Percentiles rank a stretch among this genome's conserved stretches.
Conservation (phyloP, 163 green algal species). For the Chloromonas sp. region DNA sequence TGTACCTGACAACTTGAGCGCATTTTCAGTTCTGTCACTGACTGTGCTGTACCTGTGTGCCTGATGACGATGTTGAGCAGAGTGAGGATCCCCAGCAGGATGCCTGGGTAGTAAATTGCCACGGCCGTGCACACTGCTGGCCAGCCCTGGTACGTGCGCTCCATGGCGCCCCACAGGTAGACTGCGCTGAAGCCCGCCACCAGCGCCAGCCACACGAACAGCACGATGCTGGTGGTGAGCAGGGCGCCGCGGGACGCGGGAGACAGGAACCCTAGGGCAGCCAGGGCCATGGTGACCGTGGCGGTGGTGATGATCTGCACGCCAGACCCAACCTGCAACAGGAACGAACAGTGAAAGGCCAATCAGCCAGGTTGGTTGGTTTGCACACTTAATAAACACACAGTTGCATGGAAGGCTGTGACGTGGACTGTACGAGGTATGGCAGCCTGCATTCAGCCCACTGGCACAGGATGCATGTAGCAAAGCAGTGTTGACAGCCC, state of each 20-base stretch:
- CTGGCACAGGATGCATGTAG: too few species aligned
- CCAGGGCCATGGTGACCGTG: slow-evolving; percentile 82
- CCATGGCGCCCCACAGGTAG: slow-evolving; percentile 45
- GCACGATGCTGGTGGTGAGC: slow-evolving; percentile 78
- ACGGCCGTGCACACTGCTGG: slow-evolving; percentile 42
- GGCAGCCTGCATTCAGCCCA: too few species aligned
- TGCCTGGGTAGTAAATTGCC: slow-evolving; percentile 77
- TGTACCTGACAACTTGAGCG: too few species aligned
- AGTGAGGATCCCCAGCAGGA: slow-evolving; percentile 67
- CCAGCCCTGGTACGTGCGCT: slow-evolving; percentile 70
- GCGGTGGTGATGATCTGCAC: slow-evolving; percentile 62
- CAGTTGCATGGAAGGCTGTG: too few species aligned
- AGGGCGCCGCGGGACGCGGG: slow-evolving; percentile 83
- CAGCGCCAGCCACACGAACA: slow-evolving; percentile 77
- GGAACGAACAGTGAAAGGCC: too few species aligned
- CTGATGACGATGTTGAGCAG: slow-evolving; percentile 75
- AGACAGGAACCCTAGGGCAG: slow-evolving; percentile 88
- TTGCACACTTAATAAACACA: too few species aligned
- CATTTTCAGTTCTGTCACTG: too few species aligned
- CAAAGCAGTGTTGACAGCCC: too few species aligned
- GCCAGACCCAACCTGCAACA: slow-evolving; percentile 45
- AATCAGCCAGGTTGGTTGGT: too few species aligned
- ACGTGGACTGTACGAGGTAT: too few species aligned
- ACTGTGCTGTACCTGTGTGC: neutral
- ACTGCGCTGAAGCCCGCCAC: slow-evolving; percentile 54